Evolutionary conservation across 352 stramenopile species (phyloP), one percentile per base, ranked within the genome.

Genomic region (Phytophthora palmivora): DNA sequence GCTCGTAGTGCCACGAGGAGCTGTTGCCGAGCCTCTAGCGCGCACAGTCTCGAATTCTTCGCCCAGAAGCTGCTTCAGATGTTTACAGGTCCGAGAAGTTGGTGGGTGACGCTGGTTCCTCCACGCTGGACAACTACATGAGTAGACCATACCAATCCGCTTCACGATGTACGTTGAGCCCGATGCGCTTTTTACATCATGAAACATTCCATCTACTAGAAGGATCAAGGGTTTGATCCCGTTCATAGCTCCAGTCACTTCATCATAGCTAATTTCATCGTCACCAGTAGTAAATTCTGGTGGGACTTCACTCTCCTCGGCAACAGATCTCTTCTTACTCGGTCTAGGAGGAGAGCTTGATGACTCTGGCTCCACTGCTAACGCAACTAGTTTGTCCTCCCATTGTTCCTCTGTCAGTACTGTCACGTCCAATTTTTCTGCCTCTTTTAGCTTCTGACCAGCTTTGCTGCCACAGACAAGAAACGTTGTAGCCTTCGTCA

Each of bases 71-170:
- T 79, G 38, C 41, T 83, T 82, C 26, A 91, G 46, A 51, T 91
- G 82, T 49, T 91, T 91, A 49, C 82, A 91, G 0, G 80, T 89
- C 12, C 82, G 68, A 0, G 63, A 61, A 7, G 64, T 81, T 9
- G 76, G 72, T 2, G 75, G 67, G 18, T 76, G 53, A 41, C 74
- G 72, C 43, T 91, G 82, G 61, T 87, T 88, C 1, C 72, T 69
- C 82, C 82, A 91, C n/a, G 80, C 79, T 8, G 80, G 81, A 41
- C 82, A 91, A 32, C 47, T 89, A 58, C 82, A 91, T 16, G 72
- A 75, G 53, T 90, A 91, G 21, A 71, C 67, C 28, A 49, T 74
- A 3, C 80, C 80, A 4, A 82, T 16, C 10, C 74, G 72, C 58
- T 87, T 85, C 50, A 78, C 69, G 18, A 80, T 48, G 63, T 89